phyloP scores from a whole-genome alignment of 148 eudicot genomes.

The Camellia sinensis region DNA sequence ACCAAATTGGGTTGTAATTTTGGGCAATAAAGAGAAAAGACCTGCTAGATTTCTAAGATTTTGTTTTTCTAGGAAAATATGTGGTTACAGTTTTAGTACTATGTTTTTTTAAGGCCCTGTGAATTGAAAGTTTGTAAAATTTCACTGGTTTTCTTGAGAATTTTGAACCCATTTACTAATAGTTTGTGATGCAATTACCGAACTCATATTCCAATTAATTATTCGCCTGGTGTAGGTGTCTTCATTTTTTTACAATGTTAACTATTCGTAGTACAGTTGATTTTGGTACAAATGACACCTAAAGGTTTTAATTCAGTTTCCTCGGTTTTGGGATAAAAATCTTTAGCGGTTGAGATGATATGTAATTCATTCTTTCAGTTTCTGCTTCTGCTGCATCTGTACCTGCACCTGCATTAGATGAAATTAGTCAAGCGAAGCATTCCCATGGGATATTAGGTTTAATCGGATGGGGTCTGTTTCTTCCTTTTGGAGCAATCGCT shows the following conservation, averaged over 20 bases:
- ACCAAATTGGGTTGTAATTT: not conserved
- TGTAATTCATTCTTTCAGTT: slow-evolving; percentile 15
- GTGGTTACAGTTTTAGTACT: not conserved
- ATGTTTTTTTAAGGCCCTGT: not conserved
- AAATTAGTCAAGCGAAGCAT: slow-evolving; percentile 39
- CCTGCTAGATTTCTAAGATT: not conserved
- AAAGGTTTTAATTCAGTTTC: not conserved
- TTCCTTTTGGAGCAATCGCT: slow-evolving; percentile 75
- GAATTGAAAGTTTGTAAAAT: not conserved
- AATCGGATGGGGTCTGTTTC: slow-evolving; percentile 84
- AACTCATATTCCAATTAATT: not conserved
- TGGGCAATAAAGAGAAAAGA: not conserved
- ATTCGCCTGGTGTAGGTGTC: not conserved
- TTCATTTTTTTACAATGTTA: not conserved
- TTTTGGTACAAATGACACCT: not conserved
- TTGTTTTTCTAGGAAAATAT: not conserved
- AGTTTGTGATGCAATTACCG: not conserved
- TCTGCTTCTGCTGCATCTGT: slow-evolving; percentile 24
- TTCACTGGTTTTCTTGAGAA: not conserved
- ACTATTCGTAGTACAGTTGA: not conserved
- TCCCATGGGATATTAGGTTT: slow-evolving; percentile 76
- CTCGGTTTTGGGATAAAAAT: not conserved
- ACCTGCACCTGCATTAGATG: not conserved
- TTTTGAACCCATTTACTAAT: not conserved
- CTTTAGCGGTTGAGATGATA: not conserved